phyloP scores from a whole-genome alignment of 148 eudicot genomes.

The Gaultheria prostrata region DNA sequence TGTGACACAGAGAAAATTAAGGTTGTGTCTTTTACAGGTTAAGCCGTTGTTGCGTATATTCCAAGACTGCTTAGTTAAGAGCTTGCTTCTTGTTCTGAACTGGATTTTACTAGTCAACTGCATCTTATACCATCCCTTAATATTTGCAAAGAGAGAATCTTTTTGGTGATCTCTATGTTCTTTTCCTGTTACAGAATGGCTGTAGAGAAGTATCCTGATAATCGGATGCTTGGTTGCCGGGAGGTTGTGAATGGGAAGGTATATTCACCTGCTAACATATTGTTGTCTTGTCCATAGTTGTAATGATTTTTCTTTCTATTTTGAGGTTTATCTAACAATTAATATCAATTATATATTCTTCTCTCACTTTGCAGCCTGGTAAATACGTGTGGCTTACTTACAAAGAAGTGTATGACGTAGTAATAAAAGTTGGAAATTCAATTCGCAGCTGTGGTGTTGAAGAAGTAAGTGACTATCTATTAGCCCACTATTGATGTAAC shows the following conservation, averaged over 20 bases:
- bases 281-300: neutral
- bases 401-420: constrained; percentile 78
- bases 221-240: constrained; percentile 70
- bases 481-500: neutral
- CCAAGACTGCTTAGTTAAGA: neutral
- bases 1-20: neutral
- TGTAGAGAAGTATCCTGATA: constrained; percentile 57
- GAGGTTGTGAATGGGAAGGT: constrained; percentile 80
- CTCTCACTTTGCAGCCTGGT: constrained; percentile 60
- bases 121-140: neutral
- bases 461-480: constrained; percentile 46
- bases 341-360: constrained; percentile 9
- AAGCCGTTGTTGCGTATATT: neutral
- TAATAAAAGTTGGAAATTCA: constrained; percentile 77
- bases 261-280: constrained; percentile 10
- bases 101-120: constrained; percentile 1
- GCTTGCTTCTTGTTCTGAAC: neutral
- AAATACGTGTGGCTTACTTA: constrained; percentile 79
- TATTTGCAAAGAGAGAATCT: neutral
- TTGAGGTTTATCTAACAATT: neutral
- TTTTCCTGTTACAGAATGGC: constrained; percentile 52
- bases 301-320: neutral
- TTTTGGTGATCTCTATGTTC: constrained; percentile 2
- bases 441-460: constrained; percentile 77
- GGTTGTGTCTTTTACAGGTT: neutral